A percentile compares a stretch with the other conserved stretches of the same genome.
Conservation (phyloP, 345 rosid genomes). For the Microcos paniculata region DNA sequence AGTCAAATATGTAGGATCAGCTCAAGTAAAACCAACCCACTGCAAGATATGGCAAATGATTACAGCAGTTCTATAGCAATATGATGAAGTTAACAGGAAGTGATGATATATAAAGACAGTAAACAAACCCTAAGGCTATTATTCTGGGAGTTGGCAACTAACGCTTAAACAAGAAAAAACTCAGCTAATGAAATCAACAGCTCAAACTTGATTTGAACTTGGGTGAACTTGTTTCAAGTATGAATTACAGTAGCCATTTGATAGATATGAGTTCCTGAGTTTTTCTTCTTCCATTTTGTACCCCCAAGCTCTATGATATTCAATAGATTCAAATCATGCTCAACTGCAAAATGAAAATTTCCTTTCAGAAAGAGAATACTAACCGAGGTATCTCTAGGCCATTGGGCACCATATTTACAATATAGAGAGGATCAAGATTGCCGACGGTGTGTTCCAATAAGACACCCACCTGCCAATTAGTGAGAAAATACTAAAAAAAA, state of each 20-base stretch:
- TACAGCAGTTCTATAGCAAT: not conserved
- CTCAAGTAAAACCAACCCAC: not conserved
- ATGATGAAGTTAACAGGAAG: not conserved
- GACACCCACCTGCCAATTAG: constrained; percentile 77
- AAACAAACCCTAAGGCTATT: not conserved
- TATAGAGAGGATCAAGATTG: constrained; percentile 93
- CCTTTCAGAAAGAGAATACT: constrained; percentile 28
- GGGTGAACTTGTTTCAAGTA: not conserved
- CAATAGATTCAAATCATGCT: not conserved
- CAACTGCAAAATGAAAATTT: not conserved
- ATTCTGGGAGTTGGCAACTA: not conserved
- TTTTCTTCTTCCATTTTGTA: not conserved
- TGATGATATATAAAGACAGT: not conserved
- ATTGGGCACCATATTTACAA: constrained; percentile 96
- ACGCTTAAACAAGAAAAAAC: not conserved
- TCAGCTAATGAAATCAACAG: not conserved
- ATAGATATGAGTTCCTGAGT: not conserved
- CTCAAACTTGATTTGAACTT: not conserved
- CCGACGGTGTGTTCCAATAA: constrained; percentile 98
- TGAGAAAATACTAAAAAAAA: not conserved
- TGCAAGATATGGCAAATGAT: not conserved
- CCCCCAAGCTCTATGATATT: not conserved
- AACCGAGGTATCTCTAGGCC: constrained; percentile 99
- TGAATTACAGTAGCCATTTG: not conserved
- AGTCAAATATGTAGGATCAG: not conserved